Percentiles rank a stretch among this genome's conserved stretches.
Evolutionary conservation across 495 filamentous ascomycete genomes (phyloP).

Genomic region (Neurospora pannonica): DNA sequence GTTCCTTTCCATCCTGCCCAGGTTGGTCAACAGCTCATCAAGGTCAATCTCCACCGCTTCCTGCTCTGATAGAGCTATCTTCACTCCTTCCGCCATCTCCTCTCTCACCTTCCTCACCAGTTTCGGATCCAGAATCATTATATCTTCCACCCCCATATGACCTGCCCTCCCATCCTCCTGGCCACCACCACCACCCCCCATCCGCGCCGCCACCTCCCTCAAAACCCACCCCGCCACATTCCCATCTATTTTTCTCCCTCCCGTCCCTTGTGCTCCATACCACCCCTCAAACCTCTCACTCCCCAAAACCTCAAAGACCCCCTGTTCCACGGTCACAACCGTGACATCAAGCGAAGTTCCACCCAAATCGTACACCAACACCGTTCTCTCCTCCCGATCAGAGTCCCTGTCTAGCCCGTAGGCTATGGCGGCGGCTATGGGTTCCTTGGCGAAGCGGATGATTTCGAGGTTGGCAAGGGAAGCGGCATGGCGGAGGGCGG

Average conservation of each 20-base stretch:
- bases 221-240: constrained; percentile 16
- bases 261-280: neutral
- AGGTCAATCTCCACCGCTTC: constrained; percentile 92
- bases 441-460: constrained; percentile 87
- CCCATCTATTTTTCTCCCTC: neutral
- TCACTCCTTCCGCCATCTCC: constrained; percentile 97
- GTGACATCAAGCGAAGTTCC: constrained; percentile 99
- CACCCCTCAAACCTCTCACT: neutral
- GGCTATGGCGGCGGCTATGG: constrained; percentile 74
- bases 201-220: constrained; percentile 92
- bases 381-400: constrained; percentile 59
- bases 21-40: constrained; percentile 68
- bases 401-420: constrained; percentile 63
- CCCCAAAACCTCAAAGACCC: constrained; percentile 81
- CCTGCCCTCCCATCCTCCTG: constrained; percentile 44
- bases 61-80: constrained; percentile 91
- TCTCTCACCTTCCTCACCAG: constrained; percentile 90
- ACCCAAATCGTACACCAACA: constrained; percentile 93
- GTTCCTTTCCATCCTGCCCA: constrained; percentile 73
- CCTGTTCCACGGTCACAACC: constrained; percentile 81
- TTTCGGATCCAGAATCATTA: constrained; percentile 73
- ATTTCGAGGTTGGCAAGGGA: constrained; percentile 86
- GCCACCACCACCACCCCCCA: constrained; percentile 97
- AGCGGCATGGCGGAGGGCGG: constrained; percentile 92
- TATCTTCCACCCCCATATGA: constrained; percentile 80